phyloP scores from a whole-genome alignment of 2,329 filamentous ascomycete species.

The Pyricularia sp. region DNA sequence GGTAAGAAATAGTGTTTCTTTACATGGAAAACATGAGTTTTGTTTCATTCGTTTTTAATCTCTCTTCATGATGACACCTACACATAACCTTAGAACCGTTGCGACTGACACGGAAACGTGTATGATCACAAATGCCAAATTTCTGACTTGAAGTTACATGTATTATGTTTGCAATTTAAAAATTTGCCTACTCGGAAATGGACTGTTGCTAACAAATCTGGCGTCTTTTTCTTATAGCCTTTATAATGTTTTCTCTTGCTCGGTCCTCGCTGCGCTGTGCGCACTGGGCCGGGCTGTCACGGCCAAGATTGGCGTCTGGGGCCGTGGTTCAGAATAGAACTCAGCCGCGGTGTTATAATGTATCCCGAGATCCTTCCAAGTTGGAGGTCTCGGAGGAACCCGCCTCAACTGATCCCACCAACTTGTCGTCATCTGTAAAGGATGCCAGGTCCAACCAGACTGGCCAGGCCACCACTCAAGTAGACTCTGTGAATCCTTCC shows the following conservation, averaged over 20 bases:
- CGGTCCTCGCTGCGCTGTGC: neutral
- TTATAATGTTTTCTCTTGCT: neutral
- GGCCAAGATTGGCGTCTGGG: neutral
- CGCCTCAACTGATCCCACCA: neutral
- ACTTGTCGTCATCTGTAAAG: neutral
- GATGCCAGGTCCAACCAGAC: neutral
- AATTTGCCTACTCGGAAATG: neutral
- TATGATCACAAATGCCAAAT: conserved; percentile 43
- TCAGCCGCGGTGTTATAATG: neutral
- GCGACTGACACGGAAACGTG: conserved; percentile 44
- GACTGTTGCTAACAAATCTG: neutral
- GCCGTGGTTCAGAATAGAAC: neutral
- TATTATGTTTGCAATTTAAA: neutral
- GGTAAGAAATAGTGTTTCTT: neutral
- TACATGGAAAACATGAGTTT: neutral
- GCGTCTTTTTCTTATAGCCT: neutral
- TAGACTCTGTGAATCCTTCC: neutral
- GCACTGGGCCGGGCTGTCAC: neutral
- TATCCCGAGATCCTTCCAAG: neutral
- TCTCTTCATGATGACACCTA: conserved; percentile 36
- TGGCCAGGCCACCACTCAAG: neutral
- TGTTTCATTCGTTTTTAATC: neutral
- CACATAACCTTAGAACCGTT: conserved; percentile 45
- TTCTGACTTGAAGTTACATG: conserved; percentile 16
- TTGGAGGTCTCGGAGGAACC: neutral